Conservation (phyloP, 768 basidiomycete genomes). For the Cantharellus cinnabarinus region DNA sequence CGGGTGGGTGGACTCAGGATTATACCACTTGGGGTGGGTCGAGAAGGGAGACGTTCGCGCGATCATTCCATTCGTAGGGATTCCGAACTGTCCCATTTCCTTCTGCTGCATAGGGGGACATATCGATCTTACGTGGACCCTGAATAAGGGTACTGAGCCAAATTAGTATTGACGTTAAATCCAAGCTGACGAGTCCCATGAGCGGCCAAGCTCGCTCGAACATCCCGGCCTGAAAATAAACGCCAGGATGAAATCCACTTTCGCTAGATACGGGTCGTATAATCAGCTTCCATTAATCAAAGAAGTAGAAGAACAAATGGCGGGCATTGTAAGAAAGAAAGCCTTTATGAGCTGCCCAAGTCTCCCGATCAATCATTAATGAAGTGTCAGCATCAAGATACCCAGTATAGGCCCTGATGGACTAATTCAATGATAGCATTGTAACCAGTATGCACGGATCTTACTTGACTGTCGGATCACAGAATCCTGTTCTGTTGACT, state of each 20-base stretch:
- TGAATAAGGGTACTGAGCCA: no score
- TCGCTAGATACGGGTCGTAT: conserved; percentile 31
- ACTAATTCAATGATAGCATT: no score
- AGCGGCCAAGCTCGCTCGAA: neutral
- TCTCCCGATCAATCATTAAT: no score
- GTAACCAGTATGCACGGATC: no score
- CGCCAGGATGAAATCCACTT: conserved; percentile 8
- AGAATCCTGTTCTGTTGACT: no score
- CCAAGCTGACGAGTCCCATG: conserved; percentile 15
- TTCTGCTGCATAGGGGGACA: conserved; percentile 26
- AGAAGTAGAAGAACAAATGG: conserved; percentile 57
- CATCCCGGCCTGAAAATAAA: conserved; percentile 6
- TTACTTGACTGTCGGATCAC: no score
- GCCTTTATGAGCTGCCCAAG: no score
- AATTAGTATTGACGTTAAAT: conserved; percentile 36
- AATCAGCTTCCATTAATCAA: conserved; percentile 20
- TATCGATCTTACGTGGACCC: conserved; percentile 33
- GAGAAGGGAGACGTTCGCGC: conserved; percentile 26
- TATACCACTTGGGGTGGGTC: conserved; percentile 26
- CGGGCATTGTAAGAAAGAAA: conserved; percentile 17
- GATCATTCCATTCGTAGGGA: conserved; percentile 20
- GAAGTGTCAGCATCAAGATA: neutral
- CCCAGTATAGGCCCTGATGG: neutral
- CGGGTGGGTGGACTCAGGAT: conserved; percentile 26
- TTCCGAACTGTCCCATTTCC: conserved; percentile 14